phyloP scores from a whole-genome alignment of 192 early-diverging fungal genomes.

The Phlyctochytrium bullatum region DNA sequence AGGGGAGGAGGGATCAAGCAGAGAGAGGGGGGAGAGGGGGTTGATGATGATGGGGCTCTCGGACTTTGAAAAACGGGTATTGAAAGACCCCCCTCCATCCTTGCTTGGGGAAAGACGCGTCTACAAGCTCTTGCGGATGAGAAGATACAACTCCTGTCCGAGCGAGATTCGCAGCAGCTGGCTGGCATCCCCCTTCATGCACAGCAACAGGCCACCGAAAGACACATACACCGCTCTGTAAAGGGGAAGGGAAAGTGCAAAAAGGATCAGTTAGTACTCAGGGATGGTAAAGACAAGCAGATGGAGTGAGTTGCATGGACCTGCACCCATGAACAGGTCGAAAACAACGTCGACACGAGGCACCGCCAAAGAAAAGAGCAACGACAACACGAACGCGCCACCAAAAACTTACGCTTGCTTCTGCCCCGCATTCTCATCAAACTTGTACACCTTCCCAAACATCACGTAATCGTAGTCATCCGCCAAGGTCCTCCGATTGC shows the following conservation, averaged over 20 bases:
- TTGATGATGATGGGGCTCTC: no score
- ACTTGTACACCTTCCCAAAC: slow-evolving; percentile 96
- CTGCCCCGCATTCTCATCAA: slow-evolving; percentile 74
- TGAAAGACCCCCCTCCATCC: no score
- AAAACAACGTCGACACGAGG: neutral
- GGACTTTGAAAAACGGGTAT: no score
- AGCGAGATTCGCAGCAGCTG: slow-evolving; percentile 78
- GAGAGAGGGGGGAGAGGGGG: no score
- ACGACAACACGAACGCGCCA: no score
- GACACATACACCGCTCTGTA: slow-evolving; percentile 81
- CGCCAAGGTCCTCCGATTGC: slow-evolving; percentile 57
- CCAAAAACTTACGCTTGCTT: slow-evolving; percentile 64
- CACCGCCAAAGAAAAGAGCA: neutral
- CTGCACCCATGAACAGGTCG: neutral
- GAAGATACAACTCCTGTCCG: slow-evolving; percentile 87
- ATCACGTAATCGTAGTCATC: slow-evolving; percentile 99
- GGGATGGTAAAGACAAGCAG: neutral
- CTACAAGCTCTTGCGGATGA: slow-evolving; percentile 65
- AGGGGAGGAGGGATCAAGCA: no score
- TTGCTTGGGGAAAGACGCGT: no score
- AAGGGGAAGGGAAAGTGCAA: no score
- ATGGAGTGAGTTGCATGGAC: no score
- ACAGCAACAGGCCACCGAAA: slow-evolving; percentile 91
- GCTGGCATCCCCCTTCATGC: slow-evolving; percentile 78
- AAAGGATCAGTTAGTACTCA: neutral